phyloP scores from a whole-genome alignment of 1,284 basidiomycete genomes.

The Serendipita sp. region DNA sequence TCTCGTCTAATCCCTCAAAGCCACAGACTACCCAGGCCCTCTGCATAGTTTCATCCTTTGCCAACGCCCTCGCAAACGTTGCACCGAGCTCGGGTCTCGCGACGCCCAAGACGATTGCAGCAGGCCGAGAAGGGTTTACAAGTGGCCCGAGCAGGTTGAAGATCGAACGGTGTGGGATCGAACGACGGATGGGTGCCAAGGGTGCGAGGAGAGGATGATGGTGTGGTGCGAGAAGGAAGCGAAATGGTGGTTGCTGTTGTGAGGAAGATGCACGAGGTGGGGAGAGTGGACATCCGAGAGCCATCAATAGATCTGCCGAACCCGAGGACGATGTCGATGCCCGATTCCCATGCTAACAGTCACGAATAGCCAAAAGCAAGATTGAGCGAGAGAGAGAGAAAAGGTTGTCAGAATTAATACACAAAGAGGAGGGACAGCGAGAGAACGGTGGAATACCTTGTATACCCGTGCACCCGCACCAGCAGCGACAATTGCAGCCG shows the following conservation, averaged over 20 bases:
- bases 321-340: constrained; percentile 93
- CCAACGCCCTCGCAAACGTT: constrained; percentile 69
- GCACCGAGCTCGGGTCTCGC: constrained; percentile 70
- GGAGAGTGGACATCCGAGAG: constrained; percentile 65
- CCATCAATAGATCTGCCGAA: constrained; percentile 82
- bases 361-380: not conserved
- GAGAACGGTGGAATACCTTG: constrained; percentile 44
- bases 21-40: constrained; percentile 91
- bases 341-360: constrained; percentile 69
- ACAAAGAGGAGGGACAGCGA: not conserved
- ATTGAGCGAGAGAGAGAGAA: not conserved
- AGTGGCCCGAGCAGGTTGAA: constrained; percentile 94
- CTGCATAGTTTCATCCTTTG: constrained; percentile 48
- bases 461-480: constrained; percentile 87
- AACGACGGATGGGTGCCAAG: constrained; percentile 74
- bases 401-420: not conserved
- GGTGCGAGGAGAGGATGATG: constrained; percentile 82
- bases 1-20: constrained; percentile 84
- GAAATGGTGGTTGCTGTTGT: constrained; percentile 32
- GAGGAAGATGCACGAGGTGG: constrained; percentile 29
- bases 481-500: constrained; percentile 86
- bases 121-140: constrained; percentile 81
- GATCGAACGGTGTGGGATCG: constrained; percentile 89
- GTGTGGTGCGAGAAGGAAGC: constrained; percentile 86
- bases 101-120: constrained; percentile 82